A percentile compares a stretch with the other conserved stretches of the same genome.
phyloP scores from a whole-genome alignment of 192 early-diverging fungal genomes.

The Backusella tuberculispora region DNA sequence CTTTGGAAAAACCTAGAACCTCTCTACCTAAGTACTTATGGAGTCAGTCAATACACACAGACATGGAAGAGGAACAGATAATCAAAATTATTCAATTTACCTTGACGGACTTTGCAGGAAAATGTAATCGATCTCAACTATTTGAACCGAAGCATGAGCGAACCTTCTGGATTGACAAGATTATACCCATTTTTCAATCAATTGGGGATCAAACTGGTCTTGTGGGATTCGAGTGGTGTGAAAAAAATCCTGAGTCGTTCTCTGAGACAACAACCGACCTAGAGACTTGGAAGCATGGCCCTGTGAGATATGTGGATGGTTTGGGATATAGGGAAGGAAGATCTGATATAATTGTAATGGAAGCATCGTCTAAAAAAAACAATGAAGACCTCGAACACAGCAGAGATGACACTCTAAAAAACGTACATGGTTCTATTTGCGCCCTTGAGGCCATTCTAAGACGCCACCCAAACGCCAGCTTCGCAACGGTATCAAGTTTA shows the following conservation, averaged over 20 bases:
- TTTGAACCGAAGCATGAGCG: neutral
- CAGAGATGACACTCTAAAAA: conserved; percentile 20
- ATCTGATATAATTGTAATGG: neutral
- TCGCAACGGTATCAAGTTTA: neutral
- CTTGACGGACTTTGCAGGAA: neutral
- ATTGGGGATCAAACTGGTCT: neutral
- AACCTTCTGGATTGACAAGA: conserved; percentile 11
- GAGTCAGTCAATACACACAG: conserved; percentile 1
- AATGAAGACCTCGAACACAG: conserved; percentile 17
- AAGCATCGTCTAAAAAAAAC: neutral
- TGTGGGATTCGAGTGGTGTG: conserved; percentile 16
- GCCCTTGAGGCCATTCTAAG: conserved; percentile 14
- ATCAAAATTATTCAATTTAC: neutral
- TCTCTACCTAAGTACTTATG: neutral
- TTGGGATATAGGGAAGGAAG: neutral
- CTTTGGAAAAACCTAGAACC: conserved; percentile 4
- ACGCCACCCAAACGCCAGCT: neutral
- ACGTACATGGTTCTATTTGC: conserved; percentile 19
- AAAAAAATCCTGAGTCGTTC: neutral
- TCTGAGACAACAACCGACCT: neutral
- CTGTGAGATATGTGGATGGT: neutral
- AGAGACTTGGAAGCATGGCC: neutral
- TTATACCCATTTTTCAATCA: neutral
- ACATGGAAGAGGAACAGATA: neutral
- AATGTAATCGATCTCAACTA: neutral